These are phyloP conservation scores for Gymnopilus junonius DNA, from an alignment of 768 basidiomycete species.

Conservation along the genomic window DNA sequence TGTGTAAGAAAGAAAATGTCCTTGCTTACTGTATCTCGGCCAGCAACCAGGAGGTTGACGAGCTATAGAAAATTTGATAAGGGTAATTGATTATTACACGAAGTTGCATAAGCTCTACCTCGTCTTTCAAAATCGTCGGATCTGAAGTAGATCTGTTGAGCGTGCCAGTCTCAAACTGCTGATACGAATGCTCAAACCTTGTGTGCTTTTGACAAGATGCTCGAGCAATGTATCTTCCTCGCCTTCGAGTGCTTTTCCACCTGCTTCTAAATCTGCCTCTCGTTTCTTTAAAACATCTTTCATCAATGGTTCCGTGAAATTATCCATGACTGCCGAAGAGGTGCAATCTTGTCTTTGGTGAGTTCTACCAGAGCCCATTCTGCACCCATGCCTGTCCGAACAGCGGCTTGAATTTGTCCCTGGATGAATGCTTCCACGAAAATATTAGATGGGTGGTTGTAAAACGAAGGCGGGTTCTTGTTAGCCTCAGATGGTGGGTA, in stretches of 20 bases:
- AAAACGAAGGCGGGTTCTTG: constrained; percentile 28
- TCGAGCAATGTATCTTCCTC: constrained; percentile 50
- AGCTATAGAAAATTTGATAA: constrained; percentile 12
- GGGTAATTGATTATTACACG: not conserved
- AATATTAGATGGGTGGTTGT: constrained; percentile 39
- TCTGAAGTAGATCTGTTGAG: not conserved
- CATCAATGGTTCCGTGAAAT: constrained; percentile 56
- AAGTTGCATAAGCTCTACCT: constrained; percentile 14
- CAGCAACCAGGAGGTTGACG: constrained; percentile 58
- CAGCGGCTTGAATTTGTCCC: constrained; percentile 42
- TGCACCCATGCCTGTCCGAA: constrained; percentile 42
- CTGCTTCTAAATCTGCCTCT: constrained; percentile 32
- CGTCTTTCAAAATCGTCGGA: constrained; percentile 40
- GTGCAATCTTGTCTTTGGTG: constrained; percentile 47
- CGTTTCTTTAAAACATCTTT: constrained; percentile 44
- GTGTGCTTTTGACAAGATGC: constrained; percentile 54
- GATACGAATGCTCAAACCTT: constrained; percentile 17
- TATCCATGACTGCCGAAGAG: constrained; percentile 48
- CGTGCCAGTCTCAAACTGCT: not conserved
- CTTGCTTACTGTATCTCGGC: constrained; percentile 42
- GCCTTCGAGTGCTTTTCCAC: constrained; percentile 31
- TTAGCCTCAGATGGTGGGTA: constrained; percentile 44
- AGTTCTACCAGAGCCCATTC: constrained; percentile 50
- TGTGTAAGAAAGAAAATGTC: not conserved
- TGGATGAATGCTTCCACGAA: constrained; percentile 55